Percentiles rank a stretch among this genome's conserved stretches.
These are phyloP conservation scores for Cucumis cinereus DNA, from an alignment of 306 rosid species.

Conservation along the genomic window DNA sequence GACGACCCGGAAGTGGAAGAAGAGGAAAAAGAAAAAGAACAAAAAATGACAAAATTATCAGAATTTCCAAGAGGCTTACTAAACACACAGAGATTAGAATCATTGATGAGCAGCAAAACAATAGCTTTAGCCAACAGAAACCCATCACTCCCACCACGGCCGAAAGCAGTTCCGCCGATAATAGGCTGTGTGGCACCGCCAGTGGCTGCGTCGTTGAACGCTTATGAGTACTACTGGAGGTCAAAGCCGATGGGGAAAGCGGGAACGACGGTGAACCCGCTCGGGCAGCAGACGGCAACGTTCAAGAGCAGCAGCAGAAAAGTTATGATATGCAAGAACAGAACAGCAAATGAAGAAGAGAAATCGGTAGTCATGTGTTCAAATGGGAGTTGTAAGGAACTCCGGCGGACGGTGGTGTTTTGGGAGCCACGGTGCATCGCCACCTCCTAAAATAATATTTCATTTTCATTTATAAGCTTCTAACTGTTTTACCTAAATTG, in stretches of 20 bases:
- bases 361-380: conserved; percentile 18
- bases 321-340: conserved; percentile 16
- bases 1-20: neutral
- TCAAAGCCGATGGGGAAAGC: conserved; percentile 21
- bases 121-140: conserved; percentile 38
- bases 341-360: conserved; percentile 23
- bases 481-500: neutral
- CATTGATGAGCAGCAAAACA: conserved; percentile 33
- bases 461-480: neutral
- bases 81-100: conserved; percentile 30
- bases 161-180: conserved; percentile 15
- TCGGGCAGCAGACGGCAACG: conserved; percentile 9
- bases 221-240: conserved; percentile 61
- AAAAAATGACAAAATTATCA: neutral
- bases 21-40: neutral
- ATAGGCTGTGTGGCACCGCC: conserved; percentile 17
- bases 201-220: conserved; percentile 33
- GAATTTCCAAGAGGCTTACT: conserved; percentile 7
- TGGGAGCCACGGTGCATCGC: conserved; percentile 83
- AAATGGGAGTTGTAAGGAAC: conserved; percentile 70
- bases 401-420: conserved; percentile 45
- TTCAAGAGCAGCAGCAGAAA: conserved; percentile 16
- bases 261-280: conserved; percentile 3
- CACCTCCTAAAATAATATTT: conserved; percentile 39
- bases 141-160: conserved; percentile 51